Base-by-base conservation (phyloP, 83 land plant genomes). In the Diphasiastrum complanatum region DNA sequence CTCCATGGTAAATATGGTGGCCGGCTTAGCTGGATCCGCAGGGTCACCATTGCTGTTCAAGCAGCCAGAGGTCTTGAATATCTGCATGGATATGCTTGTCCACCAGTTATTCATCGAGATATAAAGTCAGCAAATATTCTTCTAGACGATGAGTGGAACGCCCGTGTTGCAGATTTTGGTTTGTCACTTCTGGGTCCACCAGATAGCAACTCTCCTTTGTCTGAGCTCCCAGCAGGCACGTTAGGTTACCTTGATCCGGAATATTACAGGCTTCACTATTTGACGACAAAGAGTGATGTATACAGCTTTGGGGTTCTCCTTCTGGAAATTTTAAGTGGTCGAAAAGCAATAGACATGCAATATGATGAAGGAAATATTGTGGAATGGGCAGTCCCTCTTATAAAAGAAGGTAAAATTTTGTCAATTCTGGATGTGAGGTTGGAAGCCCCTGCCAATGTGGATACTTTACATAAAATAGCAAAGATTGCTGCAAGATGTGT, bases 241-340 rank as follows among this genome's bases (percentile, higher is more conserved):
- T 68, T 89, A 4, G 95, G 95, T 0, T 89, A 89, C 51, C 73
- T 89, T 8, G 95, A 89, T 46, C 95, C 95, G 2, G 95, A 89
- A 52, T 89, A 89, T 45, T 89, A 85, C 61, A 56, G 91, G 12
- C 84, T 89, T 36, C 95, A 89, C 45, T 89, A 89, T 46, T 75
- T 89, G 19, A 89, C 95, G 1, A 89, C 87, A 14, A 89, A 89
- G 49, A 82, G 87, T 3, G 95, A 89, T 53, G 91, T 89, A 0
- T 89, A 85, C 57, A 89, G 95, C 79, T 89, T 89, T 49, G 95
- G 95, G 0, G 95, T 89, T 6, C 67, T 89, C n/a, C 73, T 89
- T 0, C 45, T 89, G 30, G 95, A 89, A 50, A 82, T 85, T 23
- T 51, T 89, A 0, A 85, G 87, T 46, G 95, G 91, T 0, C 56